phyloP scores from a whole-genome alignment of 1,139 yeast species.

The Geotrichum candidum region DNA sequence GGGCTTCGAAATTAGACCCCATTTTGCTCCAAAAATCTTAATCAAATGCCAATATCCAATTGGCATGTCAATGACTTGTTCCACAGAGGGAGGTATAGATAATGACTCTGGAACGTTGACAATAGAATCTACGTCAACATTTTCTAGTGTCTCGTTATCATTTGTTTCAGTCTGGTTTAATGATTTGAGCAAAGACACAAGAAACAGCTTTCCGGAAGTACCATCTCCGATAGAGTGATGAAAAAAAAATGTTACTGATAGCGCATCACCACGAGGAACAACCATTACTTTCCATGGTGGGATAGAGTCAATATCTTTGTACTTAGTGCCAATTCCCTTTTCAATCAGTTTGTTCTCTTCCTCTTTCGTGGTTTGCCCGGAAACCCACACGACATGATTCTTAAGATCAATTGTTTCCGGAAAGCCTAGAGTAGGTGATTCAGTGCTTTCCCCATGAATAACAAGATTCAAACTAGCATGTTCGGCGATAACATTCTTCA shows the following conservation, averaged over 20 bases:
- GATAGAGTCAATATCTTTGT: background rate
- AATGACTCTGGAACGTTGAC: background rate
- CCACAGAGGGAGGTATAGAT: conserved; percentile 6
- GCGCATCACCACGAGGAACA: background rate
- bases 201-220: conserved; percentile 12
- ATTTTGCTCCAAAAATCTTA: background rate
- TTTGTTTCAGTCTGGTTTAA: background rate
- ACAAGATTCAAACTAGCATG: conserved; percentile 3
- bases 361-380: background rate
- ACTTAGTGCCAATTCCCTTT: background rate
- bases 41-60: background rate
- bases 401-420: conserved; percentile 3
- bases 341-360: background rate
- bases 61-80: conserved; percentile 3
- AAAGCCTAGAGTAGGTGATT: background rate
- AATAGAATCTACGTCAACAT: background rate
- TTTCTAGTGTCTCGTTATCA: background rate
- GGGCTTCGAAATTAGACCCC: background rate
- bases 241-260: conserved; percentile 6
- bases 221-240: conserved; percentile 18
- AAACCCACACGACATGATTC: conserved; percentile 1
- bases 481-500: background rate
- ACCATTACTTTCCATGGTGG: conserved; percentile 16
- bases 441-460: background rate
- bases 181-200: background rate